phyloP scores from a whole-genome alignment of 1,284 basidiomycete genomes.

The Ganoderma lucidum region DNA sequence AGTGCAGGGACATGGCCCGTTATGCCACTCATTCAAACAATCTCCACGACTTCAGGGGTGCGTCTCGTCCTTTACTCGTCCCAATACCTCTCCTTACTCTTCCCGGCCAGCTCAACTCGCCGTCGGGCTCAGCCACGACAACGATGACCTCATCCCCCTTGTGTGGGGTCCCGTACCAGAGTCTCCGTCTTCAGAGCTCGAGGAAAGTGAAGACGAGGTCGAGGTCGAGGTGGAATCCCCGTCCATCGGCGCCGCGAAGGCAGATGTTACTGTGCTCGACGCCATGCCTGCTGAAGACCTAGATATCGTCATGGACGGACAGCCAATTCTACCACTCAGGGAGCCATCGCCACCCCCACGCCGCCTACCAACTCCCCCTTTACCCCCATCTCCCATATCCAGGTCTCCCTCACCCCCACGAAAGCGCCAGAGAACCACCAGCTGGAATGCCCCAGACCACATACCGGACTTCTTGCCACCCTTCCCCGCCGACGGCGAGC shows the following conservation, averaged over 20 bases:
- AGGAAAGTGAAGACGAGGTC: slow-evolving; percentile 44
- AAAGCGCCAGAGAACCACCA: slow-evolving; percentile 62
- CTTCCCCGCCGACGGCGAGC: slow-evolving; percentile 58
- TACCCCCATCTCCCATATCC: slow-evolving; percentile 66
- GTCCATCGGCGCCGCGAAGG: slow-evolving; percentile 43
- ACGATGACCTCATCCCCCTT: slow-evolving; percentile 62
- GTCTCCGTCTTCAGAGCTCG: slow-evolving; percentile 36
- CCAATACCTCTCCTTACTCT: slow-evolving; percentile 28
- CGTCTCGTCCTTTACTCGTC: slow-evolving; percentile 38
- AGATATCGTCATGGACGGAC: slow-evolving; percentile 31
- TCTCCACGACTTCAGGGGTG: slow-evolving; percentile 74
- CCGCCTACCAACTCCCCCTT: slow-evolving; percentile 49
- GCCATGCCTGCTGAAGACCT: slow-evolving; percentile 21
- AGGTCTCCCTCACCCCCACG: slow-evolving; percentile 59
- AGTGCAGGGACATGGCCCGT: slow-evolving; percentile 70
- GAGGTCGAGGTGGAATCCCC: slow-evolving; percentile 32
- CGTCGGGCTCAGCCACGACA: slow-evolving; percentile 62
- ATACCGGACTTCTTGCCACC: slow-evolving; percentile 73
- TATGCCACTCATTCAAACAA: slow-evolving; percentile 68
- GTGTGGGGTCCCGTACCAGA: slow-evolving; percentile 55
- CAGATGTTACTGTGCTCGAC: slow-evolving; percentile 33
- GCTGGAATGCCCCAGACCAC: slow-evolving; percentile 67
- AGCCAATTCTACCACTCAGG: slow-evolving; percentile 12
- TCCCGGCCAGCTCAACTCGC: slow-evolving; percentile 59
- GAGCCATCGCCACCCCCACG: slow-evolving; percentile 39